Evolutionary conservation across 495 filamentous ascomycete genomes (phyloP), one percentile per base, ranked within the genome.

Genomic region (Darksidea phi): DNA sequence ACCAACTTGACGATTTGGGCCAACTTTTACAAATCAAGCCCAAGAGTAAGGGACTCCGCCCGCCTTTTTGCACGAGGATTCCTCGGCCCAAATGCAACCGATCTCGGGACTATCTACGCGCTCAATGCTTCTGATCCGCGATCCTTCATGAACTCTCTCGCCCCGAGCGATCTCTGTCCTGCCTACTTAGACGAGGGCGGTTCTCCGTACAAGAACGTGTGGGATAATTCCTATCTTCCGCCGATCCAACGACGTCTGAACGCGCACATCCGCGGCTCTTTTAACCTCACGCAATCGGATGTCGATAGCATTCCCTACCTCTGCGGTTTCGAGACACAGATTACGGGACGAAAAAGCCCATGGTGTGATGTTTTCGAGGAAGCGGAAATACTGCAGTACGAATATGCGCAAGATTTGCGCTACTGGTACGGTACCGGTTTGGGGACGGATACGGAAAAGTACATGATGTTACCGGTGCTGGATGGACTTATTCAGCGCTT

Each of bases 241-340:
- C 74, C 77, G 6, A 76, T 80, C 37, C 72, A 75, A 15, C 67
- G 74, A 32, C 78, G 82, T 1, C 66, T 86, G 32, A 79, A 83
- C 54, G 59, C 56, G 2, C 46, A 80, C 47, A 69, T 85, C 42
- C 57, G 66, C 13, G 81, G 82, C 1, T 75, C 79, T 51, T 71
- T 84, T 17, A 77, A 75, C 20, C 75, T 85, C 57, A 75, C 70
- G 4, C 71, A 78, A 53, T 67, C 67, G 18, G 80, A 85, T 56
- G 73, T 84, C 18, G 70, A 65, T 20, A 74, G 79, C 51, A 80
- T 86, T 63, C 82, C 83, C 0, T 84, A 84, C 51, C 70, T 86
- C 5, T 86, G 83, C 64, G 82, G 78, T 8, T 85, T 83, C 50
- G 83, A 86, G 62, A 79, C 76, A 6, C 82, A 84, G 63, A 83